Conservation (phyloP, 768 basidiomycete genomes). For the Xerocomus brunneocitrinus region DNA sequence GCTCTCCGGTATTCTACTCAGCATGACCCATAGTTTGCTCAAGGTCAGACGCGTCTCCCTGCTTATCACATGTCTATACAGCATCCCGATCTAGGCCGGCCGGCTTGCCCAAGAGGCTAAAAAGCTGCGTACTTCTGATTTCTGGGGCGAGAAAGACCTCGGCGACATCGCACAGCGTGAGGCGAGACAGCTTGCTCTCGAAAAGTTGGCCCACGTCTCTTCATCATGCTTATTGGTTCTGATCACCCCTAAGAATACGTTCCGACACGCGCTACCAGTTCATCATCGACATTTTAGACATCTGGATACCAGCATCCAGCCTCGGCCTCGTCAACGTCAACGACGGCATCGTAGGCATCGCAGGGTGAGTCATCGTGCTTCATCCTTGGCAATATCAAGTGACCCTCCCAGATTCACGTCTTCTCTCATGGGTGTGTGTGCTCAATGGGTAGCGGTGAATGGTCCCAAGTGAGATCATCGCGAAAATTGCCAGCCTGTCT, state of each 20-base stretch:
- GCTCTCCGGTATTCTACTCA: constrained; percentile 82
- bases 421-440: constrained; percentile 62
- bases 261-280: constrained; percentile 72
- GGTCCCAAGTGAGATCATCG: constrained; percentile 35
- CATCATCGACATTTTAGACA: constrained; percentile 76
- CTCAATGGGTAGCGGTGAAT: constrained; percentile 58
- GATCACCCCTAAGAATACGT: constrained; percentile 45
- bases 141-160: constrained; percentile 63
- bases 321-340: constrained; percentile 72
- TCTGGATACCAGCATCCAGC: constrained; percentile 85
- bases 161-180: constrained; percentile 63
- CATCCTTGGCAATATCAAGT: neutral
- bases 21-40: constrained; percentile 61
- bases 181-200: constrained; percentile 52
- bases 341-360: constrained; percentile 80
- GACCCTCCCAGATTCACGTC: constrained; percentile 51
- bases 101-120: constrained; percentile 60
- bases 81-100: constrained; percentile 39
- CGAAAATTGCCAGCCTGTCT: neutral
- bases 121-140: constrained; percentile 40
- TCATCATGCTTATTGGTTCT: neutral
- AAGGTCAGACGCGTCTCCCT: constrained; percentile 44
- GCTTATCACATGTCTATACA: neutral
- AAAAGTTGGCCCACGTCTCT: constrained; percentile 38
- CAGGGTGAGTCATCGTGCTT: constrained; percentile 58